phyloP scores from a whole-genome alignment of 768 basidiomycete genomes.

The Clitopilus passeckerianus region DNA sequence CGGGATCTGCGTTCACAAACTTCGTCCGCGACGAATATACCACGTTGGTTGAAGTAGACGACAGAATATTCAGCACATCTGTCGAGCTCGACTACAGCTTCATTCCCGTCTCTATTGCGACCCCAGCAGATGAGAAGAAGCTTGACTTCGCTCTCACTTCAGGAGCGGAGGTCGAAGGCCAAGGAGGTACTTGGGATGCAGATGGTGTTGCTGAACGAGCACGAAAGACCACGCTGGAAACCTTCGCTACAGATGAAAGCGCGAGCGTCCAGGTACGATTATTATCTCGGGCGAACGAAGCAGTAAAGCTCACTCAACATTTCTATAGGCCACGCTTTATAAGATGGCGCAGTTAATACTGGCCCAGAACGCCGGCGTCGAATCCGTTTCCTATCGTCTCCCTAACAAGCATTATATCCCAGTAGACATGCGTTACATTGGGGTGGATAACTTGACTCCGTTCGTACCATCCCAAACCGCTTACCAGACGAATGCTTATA shows the following conservation, averaged over 20 bases:
- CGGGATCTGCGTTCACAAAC: slow-evolving; percentile 78
- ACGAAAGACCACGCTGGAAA: slow-evolving; percentile 63
- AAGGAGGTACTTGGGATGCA: slow-evolving; percentile 55
- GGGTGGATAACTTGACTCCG: slow-evolving; percentile 67
- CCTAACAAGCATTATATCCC: slow-evolving; percentile 97
- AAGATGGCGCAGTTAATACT: slow-evolving; percentile 81
- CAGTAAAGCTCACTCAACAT: neutral
- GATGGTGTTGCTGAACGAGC: slow-evolving; percentile 46
- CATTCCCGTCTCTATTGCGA: slow-evolving; percentile 34
- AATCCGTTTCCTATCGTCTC: slow-evolving; percentile 62
- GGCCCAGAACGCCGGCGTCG: slow-evolving; percentile 54
- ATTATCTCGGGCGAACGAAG: neutral
- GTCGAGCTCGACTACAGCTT: slow-evolving; percentile 76
- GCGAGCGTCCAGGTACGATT: slow-evolving; percentile 81
- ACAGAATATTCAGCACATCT: slow-evolving; percentile 88
- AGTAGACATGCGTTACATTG: slow-evolving; percentile 74
- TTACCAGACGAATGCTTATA: no score
- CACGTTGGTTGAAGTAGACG: slow-evolving; percentile 78
- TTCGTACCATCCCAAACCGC: slow-evolving; percentile 20
- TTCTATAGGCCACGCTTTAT: slow-evolving; percentile 78
- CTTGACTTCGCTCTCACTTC: slow-evolving; percentile 37
- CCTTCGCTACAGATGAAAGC: slow-evolving; percentile 85
- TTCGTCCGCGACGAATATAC: slow-evolving; percentile 87
- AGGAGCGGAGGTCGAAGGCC: slow-evolving; percentile 26
- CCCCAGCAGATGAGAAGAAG: slow-evolving; percentile 48